Conservation (phyloP, 371 early-diverging fungal species). For the Rhizopus sp. region DNA sequence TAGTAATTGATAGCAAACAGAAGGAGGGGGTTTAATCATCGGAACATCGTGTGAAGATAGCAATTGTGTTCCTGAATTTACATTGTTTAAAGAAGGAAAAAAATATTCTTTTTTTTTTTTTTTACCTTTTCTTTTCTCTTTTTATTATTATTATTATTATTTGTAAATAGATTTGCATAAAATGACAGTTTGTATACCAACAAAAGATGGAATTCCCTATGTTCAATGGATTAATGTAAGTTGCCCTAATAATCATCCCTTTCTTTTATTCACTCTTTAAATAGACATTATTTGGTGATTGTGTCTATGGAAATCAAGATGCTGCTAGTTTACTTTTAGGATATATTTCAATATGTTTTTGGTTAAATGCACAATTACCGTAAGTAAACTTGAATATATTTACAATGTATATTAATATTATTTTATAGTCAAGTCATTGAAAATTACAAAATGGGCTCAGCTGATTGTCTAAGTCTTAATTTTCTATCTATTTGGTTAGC, state of each 20-base stretch:
- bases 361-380: slow-evolving; percentile 79
- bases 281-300: slow-evolving; percentile 51
- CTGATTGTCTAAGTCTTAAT: slow-evolving; percentile 54
- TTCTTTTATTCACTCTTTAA: not conserved
- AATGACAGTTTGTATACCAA: slow-evolving; percentile 34
- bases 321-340: slow-evolving; percentile 49
- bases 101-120: not conserved
- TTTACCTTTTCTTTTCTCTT: slow-evolving; percentile 5
- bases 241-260: too few species aligned
- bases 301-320: slow-evolving; percentile 45
- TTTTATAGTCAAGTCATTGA: slow-evolving; percentile 53
- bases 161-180: not conserved
- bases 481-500: slow-evolving; percentile 71
- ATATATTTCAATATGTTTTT: slow-evolving; percentile 65
- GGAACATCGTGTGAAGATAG: too few species aligned
- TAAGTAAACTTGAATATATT: slow-evolving; percentile 53
- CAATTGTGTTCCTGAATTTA: too few species aligned
- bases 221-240: slow-evolving; percentile 39
- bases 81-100: too few species aligned
- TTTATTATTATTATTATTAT: slow-evolving; percentile 6
- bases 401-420: not conserved
- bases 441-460: slow-evolving; percentile 56
- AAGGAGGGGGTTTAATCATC: too few species aligned
- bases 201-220: slow-evolving; percentile 30
- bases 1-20: too few species aligned